Percentiles rank a stretch among this genome's conserved stretches.
These are phyloP conservation scores for Plenodomus tracheiphilus DNA, from an alignment of 2,329 filamentous ascomycete species.

Conservation along the genomic window DNA sequence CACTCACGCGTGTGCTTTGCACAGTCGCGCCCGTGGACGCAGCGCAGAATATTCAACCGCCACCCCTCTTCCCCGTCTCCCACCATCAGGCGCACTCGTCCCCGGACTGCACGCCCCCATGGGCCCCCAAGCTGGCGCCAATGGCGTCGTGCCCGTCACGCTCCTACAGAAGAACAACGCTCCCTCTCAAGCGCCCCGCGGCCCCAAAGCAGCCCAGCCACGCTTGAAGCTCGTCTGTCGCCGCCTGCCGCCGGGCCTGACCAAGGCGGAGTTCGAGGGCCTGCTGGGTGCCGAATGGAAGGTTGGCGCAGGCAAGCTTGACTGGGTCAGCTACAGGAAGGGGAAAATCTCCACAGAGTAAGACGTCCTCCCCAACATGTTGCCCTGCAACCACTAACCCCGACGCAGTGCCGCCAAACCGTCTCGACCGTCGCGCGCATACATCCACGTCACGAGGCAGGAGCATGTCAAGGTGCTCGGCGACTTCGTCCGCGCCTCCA, in stretches of 20 bases:
- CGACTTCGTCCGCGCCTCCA: conserved; percentile 67
- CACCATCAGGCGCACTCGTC: conserved; percentile 1
- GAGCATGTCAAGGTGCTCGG: conserved; percentile 69
- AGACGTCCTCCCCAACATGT: conserved; percentile 31
- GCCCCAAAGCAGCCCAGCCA: conserved; percentile 53
- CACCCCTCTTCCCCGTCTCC: background rate
- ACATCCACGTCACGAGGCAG: conserved; percentile 77
- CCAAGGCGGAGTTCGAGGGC: conserved; percentile 72
- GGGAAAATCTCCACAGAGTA: conserved; percentile 86
- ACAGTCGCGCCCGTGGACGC: too few relatives aligned
- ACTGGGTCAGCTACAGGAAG: conserved; percentile 75
- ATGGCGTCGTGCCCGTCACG: conserved; percentile 45
- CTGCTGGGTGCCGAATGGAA: conserved; percentile 82
- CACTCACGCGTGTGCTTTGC: too few relatives aligned
- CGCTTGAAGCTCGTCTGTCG: conserved; percentile 85
- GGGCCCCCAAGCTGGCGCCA: conserved; percentile 38
- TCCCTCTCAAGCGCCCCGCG: conserved; percentile 34
- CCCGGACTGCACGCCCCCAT: conserved; percentile 18
- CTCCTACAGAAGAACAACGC: conserved; percentile 44
- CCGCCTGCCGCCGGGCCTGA: conserved; percentile 83
- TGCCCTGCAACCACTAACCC: conserved; percentile 10
- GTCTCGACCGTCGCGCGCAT: conserved; percentile 77
- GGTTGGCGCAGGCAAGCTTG: conserved; percentile 75
- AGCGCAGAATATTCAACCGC: background rate
- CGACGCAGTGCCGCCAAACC: conserved; percentile 65